Conservation (phyloP, 257 asterid genomes). For the Scutellaria minor region DNA sequence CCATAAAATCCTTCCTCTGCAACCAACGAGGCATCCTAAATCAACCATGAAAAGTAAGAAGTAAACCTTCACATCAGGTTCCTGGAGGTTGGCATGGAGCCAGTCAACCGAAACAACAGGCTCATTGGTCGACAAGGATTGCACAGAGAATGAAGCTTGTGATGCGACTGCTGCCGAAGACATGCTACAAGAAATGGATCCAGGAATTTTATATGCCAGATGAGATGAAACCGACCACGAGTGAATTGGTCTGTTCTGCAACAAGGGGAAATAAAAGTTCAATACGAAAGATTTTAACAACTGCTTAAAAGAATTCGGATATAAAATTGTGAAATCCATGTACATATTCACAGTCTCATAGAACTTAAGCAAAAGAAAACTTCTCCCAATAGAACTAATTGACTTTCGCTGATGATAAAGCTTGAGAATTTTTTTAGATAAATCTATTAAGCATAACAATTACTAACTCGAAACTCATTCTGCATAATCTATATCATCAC, state of each 20-base stretch:
- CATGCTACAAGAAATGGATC: conserved; percentile 48
- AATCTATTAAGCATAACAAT: not conserved
- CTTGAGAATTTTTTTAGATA: too few relatives aligned
- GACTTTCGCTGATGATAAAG: not conserved
- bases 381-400: not conserved
- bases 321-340: not conserved
- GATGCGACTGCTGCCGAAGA: conserved; percentile 65
- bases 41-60: not conserved
- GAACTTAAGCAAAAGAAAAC: not conserved
- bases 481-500: not conserved
- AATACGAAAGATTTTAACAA: not conserved
- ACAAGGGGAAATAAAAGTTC: not conserved
- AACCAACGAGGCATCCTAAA: too few relatives aligned
- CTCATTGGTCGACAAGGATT: conserved; percentile 53
- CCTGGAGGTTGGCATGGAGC: conserved; percentile 86
- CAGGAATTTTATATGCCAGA: conserved; percentile 43
- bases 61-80: conserved; percentile 80
- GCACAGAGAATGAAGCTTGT: conserved; percentile 59
- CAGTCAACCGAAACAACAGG: conserved; percentile 97
- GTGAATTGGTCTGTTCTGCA: conserved; percentile 32
- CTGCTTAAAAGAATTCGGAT: conserved; percentile 1
- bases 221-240: conserved; percentile 40
- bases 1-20: too few relatives aligned
- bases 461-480: conserved; percentile 9
- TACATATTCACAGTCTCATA: not conserved